Evolutionary conservation across 2,329 filamentous ascomycete genomes (phyloP), one percentile per base, ranked within the genome.

Genomic region (Calonectria montana): DNA sequence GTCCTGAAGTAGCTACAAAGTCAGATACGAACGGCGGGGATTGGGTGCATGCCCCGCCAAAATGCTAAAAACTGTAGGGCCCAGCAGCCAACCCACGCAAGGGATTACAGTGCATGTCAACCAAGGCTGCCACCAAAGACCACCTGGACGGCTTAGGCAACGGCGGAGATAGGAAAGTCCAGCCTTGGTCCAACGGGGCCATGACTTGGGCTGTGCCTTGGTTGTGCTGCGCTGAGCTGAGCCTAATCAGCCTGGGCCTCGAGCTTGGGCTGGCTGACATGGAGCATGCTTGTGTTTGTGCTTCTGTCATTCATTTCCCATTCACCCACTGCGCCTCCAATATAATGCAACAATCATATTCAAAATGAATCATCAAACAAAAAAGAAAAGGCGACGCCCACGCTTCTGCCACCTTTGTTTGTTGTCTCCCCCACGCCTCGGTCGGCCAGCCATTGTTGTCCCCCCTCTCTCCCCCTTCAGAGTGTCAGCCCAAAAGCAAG

Each of bases 351-450:
- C 53, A 37, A 57, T 57, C 39, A 39, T 31, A 57, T 25, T 13
- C 21, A 37, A 23, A 57, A 25, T 57, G 53, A 39, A 39, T 39
- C 53, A 57, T 57, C 53, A 57, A 57, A 57, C 31, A 25, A 57
- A 57, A 57, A 57, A 57, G 31, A 21, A 57, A 25, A 21, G 53
- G 53, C n/a, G 31, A 16, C 31, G 5, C 53, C 53, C 53, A 57
- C 53, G n/a, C 35, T 18, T 57, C 21, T 16, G 31, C 21, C 31
- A 43, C 57, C 31, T 63, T 7, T 39, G 35, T 35, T 48, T 65
- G 67, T 70, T 70, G 27, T 53, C 63, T 70, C 68, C 68, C 68
- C 68, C 68, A 70, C 68, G 68, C 45, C 63, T 25, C 18, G 35
- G 39, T 23, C 37, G 9, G 45, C 45, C 55, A 50, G 53, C 53